These are phyloP conservation scores for Stygiomarasmius scandens DNA, from an alignment of 1,284 basidiomycete species.

Conservation along the genomic window DNA sequence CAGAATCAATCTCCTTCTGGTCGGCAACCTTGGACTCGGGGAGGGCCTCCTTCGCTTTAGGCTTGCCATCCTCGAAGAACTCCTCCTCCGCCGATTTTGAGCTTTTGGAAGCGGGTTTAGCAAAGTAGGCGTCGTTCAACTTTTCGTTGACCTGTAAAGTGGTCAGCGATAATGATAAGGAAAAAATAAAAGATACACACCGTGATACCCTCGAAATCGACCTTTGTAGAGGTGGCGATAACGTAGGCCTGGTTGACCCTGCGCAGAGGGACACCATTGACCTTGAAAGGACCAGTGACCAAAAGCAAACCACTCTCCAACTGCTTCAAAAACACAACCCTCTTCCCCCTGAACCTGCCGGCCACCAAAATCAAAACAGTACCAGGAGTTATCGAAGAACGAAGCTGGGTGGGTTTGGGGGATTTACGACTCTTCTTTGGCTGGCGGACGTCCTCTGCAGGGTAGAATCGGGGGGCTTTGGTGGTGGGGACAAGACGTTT, in stretches of 20 bases:
- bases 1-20: conserved; percentile 93
- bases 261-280: conserved; percentile 98
- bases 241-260: conserved; percentile 99
- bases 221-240: conserved; percentile 96
- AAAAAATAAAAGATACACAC: conserved; percentile 44
- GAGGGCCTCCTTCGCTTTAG: conserved; percentile 89
- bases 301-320: conserved; percentile 91
- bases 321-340: conserved; percentile 98
- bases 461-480: conserved; percentile 96
- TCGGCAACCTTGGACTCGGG: conserved; percentile 89
- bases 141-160: conserved; percentile 81
- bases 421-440: conserved; percentile 94
- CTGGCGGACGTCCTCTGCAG: conserved; percentile 90
- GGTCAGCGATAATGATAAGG: conserved; percentile 18
- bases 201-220: conserved; percentile 82
- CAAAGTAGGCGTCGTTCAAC: conserved; percentile 95
- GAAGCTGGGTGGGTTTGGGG: conserved; percentile 77
- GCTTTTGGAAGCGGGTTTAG: conserved; percentile 76
- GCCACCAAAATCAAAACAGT: conserved; percentile 96
- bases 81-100: conserved; percentile 88
- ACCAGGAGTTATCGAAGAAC: conserved; percentile 90
- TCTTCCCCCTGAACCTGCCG: conserved; percentile 97
- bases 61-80: conserved; percentile 94
- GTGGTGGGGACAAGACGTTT: conserved; percentile 84
- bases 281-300: conserved; percentile 97